Conservation (phyloP, 352 stramenopile species). For the Plasmopara halstedii region DNA sequence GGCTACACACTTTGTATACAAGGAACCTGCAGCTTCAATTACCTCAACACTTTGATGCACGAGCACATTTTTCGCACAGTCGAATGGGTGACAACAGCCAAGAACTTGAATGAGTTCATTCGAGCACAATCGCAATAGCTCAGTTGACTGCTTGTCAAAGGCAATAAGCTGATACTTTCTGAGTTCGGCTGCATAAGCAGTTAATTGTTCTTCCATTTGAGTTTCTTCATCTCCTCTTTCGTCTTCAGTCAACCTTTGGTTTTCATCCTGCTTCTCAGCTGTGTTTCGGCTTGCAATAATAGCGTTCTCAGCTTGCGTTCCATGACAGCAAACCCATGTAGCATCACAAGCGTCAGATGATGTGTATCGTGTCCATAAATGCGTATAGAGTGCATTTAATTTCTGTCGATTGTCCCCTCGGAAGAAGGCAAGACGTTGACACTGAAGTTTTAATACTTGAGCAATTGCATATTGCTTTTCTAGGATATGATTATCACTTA, state of each 20-base stretch:
- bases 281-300: conserved; percentile 8
- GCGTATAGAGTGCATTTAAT: conserved; percentile 11
- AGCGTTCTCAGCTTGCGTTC: conserved; percentile 9
- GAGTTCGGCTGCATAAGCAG: conserved; percentile 12
- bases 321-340: conserved; percentile 48
- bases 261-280: conserved; percentile 4
- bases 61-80: conserved; percentile 48
- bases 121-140: conserved; percentile 30
- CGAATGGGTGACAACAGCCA: conserved; percentile 37
- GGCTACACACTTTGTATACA: conserved; percentile 31
- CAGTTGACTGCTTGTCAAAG: conserved; percentile 35
- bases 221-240: conserved; percentile 11
- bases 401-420: conserved; percentile 20
- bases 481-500: conserved; percentile 3
- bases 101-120: conserved; percentile 57
- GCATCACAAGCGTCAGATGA: conserved; percentile 18
- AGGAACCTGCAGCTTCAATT: conserved; percentile 22
- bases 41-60: conserved; percentile 49
- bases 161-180: conserved; percentile 33
- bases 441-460: conserved; percentile 28
- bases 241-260: conserved; percentile 6
- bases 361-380: conserved; percentile 48
- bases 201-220: conserved; percentile 22
- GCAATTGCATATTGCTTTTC: conserved; percentile 20
- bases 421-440: conserved; percentile 35